These are phyloP conservation scores for Schizosaccharomyces osmophilus DNA, from an alignment of 805 yeast genomes.

Conservation along the genomic window DNA sequence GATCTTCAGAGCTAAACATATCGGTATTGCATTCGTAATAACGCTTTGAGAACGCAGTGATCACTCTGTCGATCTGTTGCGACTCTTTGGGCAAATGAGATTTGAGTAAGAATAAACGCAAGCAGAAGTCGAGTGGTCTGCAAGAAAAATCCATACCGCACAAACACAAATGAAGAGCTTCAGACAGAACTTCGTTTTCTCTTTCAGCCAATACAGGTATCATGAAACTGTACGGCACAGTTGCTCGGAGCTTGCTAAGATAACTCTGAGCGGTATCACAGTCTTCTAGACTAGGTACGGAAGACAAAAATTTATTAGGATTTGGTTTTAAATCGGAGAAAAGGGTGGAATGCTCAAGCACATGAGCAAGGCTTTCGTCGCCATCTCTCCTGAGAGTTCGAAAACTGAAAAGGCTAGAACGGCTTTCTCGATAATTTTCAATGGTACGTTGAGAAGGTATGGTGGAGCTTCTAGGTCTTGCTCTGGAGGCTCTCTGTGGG, in stretches of 20 bases:
- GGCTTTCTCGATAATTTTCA: neutral
- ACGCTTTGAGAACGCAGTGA: constrained; percentile 30
- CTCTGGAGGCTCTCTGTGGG: neutral
- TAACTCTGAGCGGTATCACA: constrained; percentile 15
- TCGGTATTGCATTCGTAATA: constrained; percentile 24
- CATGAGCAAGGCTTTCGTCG: neutral
- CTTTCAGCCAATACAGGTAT: constrained; percentile 14
- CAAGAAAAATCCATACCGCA: constrained; percentile 24
- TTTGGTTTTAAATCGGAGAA: neutral
- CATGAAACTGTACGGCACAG: constrained; percentile 8
- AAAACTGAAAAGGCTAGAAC: neutral
- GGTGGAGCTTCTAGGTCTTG: neutral
- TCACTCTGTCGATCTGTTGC: constrained; percentile 49
- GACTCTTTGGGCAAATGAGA: constrained; percentile 45
- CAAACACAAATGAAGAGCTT: constrained; percentile 13
- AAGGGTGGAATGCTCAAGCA: neutral
- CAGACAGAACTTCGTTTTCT: constrained; percentile 12
- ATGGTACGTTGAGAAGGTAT: neutral
- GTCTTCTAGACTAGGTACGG: constrained; percentile 3
- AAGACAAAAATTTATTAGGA: neutral
- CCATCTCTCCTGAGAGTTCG: neutral
- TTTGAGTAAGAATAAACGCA: constrained; percentile 32
- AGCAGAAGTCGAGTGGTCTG: constrained; percentile 41
- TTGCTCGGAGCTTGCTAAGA: constrained; percentile 12
- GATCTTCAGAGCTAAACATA: constrained; percentile 20